Evolutionary conservation across 2,329 filamentous ascomycete species (phyloP), one percentile per base, ranked within the genome.

Genomic region (Scolecobasidium constrictum): DNA sequence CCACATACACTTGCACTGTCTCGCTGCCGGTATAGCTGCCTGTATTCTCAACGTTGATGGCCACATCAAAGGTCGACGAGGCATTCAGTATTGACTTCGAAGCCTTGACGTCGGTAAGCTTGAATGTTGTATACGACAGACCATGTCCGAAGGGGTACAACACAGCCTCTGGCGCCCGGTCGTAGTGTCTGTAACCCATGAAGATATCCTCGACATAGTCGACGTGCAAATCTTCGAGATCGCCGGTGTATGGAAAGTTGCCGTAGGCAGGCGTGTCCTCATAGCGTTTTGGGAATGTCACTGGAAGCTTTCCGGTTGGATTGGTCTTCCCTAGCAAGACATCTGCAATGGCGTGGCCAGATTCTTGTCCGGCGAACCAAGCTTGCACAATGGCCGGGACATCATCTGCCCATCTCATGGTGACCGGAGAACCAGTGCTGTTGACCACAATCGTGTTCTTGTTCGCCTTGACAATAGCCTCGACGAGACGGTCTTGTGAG

Each of bases 301-400:
- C 94, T 0, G 88, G 87, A 1, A 95, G 66, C 44, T 83, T 81
- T 13, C 88, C 87, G 39, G 77, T 86, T 0, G 81, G 80, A 52
- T 86, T 90, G 12, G 79, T 71, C 18, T 81, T 73, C 5, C 87
- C 88, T 45, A 88, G 85, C 2, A 94, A 65, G 1, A 94, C 71
- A 51, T 93, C 84, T 2, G 76, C 75, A 5, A 95, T 69, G 0
- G 87, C 85, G 47, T 84, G 81, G 5, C 88, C 88, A 35, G 83
- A 87, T 58, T 94, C 87, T 56, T 94, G 79, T 1, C 87, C 86
- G 0, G 87, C 87, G 1, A 94, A 67, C 52, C 94, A 83, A n/a
- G 85, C 86, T 43, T 92, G 72, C 2, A 94, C 56, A 0, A 94
- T 79, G 0, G 82, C 80, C 56, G 86, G 86, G 49, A 95, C 77